These are phyloP conservation scores for Lasiosphaeris hirsuta DNA, from an alignment of 495 filamentous ascomycete species.

Conservation along the genomic window DNA sequence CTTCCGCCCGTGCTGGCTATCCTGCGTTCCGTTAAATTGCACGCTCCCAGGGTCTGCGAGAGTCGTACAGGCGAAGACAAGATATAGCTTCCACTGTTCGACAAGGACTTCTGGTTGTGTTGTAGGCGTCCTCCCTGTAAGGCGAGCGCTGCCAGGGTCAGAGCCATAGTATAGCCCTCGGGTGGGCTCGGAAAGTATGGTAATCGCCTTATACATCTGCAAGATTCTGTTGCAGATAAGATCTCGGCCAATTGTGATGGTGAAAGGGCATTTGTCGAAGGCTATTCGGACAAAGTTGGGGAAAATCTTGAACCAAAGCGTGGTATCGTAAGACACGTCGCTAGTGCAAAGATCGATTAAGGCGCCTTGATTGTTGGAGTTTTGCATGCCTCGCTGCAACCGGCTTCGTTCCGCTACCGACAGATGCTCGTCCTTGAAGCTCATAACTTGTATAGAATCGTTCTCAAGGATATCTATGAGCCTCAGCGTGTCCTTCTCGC, in stretches of 20 bases:
- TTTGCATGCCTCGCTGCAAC: constrained; percentile 84
- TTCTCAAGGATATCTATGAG: constrained; percentile 91
- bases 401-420: constrained; percentile 90
- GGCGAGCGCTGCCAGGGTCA: constrained; percentile 42
- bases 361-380: constrained; percentile 77
- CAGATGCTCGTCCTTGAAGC: constrained; percentile 87
- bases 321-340: constrained; percentile 90
- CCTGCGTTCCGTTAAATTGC: constrained; percentile 53
- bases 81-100: constrained; percentile 98
- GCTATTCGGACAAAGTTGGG: constrained; percentile 90
- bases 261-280: constrained; percentile 85
- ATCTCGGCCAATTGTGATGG: constrained; percentile 83
- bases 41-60: constrained; percentile 76
- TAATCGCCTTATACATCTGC: constrained; percentile 85
- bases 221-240: constrained; percentile 86
- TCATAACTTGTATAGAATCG: constrained; percentile 82
- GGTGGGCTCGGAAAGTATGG: constrained; percentile 68
- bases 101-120: constrained; percentile 83
- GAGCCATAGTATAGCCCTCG: constrained; percentile 55
- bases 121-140: constrained; percentile 57
- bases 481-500: constrained; percentile 59
- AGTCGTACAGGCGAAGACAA: constrained; percentile 95
- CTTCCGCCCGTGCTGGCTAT: constrained; percentile 80
- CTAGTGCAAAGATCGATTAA: constrained; percentile 93
- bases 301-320: constrained; percentile 96